These are phyloP conservation scores for Capsicum pubescens DNA, from an alignment of 257 asterid genomes.

Conservation along the genomic window DNA sequence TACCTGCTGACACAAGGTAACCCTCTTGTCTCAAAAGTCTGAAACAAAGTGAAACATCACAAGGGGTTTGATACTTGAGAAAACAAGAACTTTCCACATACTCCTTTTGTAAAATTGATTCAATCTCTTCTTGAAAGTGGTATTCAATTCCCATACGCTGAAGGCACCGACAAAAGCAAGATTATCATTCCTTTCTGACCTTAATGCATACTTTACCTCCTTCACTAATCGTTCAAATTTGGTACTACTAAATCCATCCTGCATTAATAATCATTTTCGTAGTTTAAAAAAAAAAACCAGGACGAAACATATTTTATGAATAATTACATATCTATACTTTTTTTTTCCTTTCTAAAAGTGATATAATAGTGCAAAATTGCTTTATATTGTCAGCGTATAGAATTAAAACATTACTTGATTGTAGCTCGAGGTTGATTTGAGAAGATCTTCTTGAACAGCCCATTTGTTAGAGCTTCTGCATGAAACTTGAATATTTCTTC, in stretches of 20 bases:
- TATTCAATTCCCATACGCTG: constrained; percentile 48
- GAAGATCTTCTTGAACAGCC: neutral
- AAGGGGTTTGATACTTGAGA: constrained; percentile 28
- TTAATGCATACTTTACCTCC: constrained; percentile 31
- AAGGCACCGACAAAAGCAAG: constrained; percentile 39
- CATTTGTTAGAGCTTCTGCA: neutral
- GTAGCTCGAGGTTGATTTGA: neutral
- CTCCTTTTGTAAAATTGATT: constrained; percentile 29
- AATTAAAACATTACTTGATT: neutral
- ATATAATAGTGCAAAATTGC: neutral
- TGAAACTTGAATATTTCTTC: neutral
- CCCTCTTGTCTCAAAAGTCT: constrained; percentile 56
- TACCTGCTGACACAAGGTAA: constrained; percentile 44
- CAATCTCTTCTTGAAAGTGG: constrained; percentile 42
- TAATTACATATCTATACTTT: neutral
- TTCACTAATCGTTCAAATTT: constrained; percentile 27
- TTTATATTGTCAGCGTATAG: neutral
- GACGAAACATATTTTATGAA: neutral
- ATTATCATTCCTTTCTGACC: constrained; percentile 20
- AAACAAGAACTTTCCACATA: neutral
- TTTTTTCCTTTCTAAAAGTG: no score
- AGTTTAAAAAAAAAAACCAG: neutral
- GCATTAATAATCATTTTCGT: constrained; percentile 8
- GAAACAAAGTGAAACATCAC: constrained; percentile 48
- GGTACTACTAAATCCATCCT: constrained; percentile 31